Percentiles rank a stretch among this genome's conserved stretches.
These are phyloP conservation scores for Mucor mucedo DNA, from an alignment of 371 early-diverging fungal genomes.

Conservation along the genomic window DNA sequence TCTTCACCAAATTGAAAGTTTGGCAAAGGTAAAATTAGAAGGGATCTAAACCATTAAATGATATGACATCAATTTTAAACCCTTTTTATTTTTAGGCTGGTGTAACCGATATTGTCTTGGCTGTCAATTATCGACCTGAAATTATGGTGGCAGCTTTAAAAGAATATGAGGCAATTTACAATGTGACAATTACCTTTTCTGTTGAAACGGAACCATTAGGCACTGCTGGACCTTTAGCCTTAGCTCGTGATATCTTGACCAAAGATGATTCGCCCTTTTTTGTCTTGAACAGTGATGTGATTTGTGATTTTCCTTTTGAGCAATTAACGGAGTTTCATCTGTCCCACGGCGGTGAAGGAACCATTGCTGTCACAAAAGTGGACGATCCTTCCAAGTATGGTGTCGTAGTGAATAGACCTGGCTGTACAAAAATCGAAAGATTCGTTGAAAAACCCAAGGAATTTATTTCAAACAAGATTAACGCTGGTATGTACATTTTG, in stretches of 20 bases:
- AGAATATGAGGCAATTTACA: constrained; percentile 86
- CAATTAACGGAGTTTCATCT: constrained; percentile 87
- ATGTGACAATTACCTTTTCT: constrained; percentile 95
- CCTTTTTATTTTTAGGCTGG: constrained; percentile 73
- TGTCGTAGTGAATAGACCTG: constrained; percentile 84
- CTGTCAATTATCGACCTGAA: constrained; percentile 98
- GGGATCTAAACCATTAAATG: background rate
- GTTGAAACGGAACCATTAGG: constrained; percentile 98
- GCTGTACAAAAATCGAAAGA: constrained; percentile 77
- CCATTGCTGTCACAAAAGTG: constrained; percentile 94
- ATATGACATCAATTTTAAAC: constrained; percentile 7
- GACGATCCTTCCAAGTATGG: constrained; percentile 99
- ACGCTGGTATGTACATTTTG: constrained; percentile 99
- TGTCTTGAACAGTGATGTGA: constrained; percentile 99
- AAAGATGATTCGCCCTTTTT: constrained; percentile 95
- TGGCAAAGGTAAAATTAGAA: constrained; percentile 81
- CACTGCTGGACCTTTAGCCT: constrained; percentile 97
- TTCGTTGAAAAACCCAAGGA: constrained; percentile 99
- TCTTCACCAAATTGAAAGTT: constrained; percentile 97
- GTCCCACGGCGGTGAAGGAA: constrained; percentile 90
- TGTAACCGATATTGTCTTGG: constrained; percentile 97
- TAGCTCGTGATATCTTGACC: constrained; percentile 89
- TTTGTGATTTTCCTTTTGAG: constrained; percentile 97
- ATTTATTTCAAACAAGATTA: constrained; percentile 96
- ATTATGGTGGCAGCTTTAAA: constrained; percentile 88